Evolutionary conservation across 1,284 basidiomycete genomes (phyloP), one percentile per base, ranked within the genome.

Genomic region (Amylostereum areolatum): DNA sequence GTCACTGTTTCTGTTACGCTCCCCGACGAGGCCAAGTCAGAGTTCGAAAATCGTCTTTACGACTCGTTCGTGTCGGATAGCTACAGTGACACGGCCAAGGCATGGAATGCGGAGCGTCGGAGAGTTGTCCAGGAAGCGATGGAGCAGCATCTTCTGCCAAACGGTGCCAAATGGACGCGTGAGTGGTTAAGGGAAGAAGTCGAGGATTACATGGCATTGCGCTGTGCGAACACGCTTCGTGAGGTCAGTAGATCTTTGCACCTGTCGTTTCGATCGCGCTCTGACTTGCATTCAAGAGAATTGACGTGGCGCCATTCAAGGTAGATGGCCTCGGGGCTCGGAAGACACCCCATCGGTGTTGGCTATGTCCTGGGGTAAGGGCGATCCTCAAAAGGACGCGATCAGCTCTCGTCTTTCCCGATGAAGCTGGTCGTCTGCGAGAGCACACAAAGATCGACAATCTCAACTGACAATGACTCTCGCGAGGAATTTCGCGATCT

Each of bases 341-440:
- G 87, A 12, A 12, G 85, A 91, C 43, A 80, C 80, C 0, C 85
- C 93, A 0, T 85, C 89, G 5, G 93, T 99, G 3, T 75, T 99
- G 35, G 92, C 96, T 4, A 71, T 97, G 51, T 97, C 96, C 3
- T 93, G 94, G 81, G 97, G 97, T 42, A 87, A 89, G 62, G 97
- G 97, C 46, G 93, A 97, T 58, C 91, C 92, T 36, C 84, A 89
- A 58, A 89, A 87, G 59, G 96, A 99, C 66, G 85, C 87, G 2
- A 90, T 97, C 52, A 82, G n/a, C 85, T 31, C 72, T 91, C 32
- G 87, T 97, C 47, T 90, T 87, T 67, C 66, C 98, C 46, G 95
- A 98, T 62, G 82, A 92, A 56, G 82, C 83, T 43, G 95, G 95
- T 11, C 88, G 91, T 48, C 75, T 97, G 60, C 87, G 92, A 24